Conservation (phyloP, 2,329 filamentous ascomycete genomes). For the Aschersonia sp. region DNA sequence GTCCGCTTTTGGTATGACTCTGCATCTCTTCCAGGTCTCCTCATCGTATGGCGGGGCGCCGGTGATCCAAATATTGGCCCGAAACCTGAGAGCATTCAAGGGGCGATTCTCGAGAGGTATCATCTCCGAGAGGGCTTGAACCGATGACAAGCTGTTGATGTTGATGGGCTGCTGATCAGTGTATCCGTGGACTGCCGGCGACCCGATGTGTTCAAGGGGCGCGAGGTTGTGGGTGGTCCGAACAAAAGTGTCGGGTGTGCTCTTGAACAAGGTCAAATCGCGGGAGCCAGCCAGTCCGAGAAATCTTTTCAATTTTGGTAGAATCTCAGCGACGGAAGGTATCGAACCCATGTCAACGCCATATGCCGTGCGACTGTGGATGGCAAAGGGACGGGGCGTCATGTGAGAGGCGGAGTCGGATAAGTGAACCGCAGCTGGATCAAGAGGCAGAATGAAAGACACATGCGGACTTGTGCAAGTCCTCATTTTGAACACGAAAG, state of each 20-base stretch:
- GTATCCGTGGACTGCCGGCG: slow-evolving; percentile 1
- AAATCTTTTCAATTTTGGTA: not conserved
- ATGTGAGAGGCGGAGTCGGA: not conserved
- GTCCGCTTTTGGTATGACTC: not conserved
- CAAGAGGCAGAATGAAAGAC: not conserved
- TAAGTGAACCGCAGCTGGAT: not conserved
- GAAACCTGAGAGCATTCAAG: slow-evolving; percentile 1
- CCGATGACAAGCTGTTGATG: not conserved
- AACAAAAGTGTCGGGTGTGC: slow-evolving; percentile 1
- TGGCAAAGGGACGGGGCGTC: not conserved
- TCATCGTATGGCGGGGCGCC: slow-evolving; percentile 1
- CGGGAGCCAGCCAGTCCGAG: not conserved
- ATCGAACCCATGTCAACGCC: not conserved
- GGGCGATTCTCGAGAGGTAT: slow-evolving; percentile 1
- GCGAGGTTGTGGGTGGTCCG: slow-evolving; percentile 1
- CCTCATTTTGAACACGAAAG: not conserved
- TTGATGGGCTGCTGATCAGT: slow-evolving; percentile 2
- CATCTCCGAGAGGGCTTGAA: not conserved
- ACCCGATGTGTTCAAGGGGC: not conserved
- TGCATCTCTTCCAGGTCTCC: not conserved
- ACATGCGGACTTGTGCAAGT: not conserved
- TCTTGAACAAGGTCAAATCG: not conserved
- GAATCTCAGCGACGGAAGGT: not conserved
- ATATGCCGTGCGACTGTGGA: not conserved
- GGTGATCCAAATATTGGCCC: slow-evolving; percentile 1